These are phyloP conservation scores for Lentinula boryana DNA, from an alignment of 768 basidiomycete species.

Conservation along the genomic window DNA sequence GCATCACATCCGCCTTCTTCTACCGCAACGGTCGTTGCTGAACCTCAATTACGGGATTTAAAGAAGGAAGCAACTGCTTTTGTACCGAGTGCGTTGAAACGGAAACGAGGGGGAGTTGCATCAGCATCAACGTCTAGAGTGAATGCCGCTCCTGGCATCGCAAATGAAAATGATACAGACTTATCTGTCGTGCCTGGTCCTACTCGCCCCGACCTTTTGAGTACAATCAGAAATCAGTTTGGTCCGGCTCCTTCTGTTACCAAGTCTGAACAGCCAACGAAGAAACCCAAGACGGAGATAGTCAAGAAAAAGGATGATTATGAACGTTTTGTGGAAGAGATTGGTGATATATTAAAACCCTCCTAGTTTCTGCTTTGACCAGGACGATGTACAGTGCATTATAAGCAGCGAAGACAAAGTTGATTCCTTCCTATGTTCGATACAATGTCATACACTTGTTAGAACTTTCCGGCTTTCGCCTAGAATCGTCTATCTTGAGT, in stretches of 20 bases:
- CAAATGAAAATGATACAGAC: slow-evolving; percentile 21
- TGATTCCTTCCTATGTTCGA: neutral
- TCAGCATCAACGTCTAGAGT: slow-evolving; percentile 34
- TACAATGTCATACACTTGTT: neutral
- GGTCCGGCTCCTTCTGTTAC: slow-evolving; percentile 29
- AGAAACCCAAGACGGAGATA: slow-evolving; percentile 18
- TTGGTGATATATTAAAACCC: slow-evolving; percentile 49
- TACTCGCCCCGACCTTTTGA: slow-evolving; percentile 62
- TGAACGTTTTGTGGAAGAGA: slow-evolving; percentile 70
- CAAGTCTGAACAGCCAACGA: neutral
- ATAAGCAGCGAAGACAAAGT: no score
- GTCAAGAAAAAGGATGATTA: slow-evolving; percentile 61
- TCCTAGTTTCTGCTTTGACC: neutral
- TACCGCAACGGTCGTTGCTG: slow-evolving; percentile 69
- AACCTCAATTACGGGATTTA: slow-evolving; percentile 83
- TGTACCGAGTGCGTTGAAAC: slow-evolving; percentile 76
- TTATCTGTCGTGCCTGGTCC: slow-evolving; percentile 20
- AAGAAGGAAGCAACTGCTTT: slow-evolving; percentile 95
- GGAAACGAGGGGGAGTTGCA: slow-evolving; percentile 47
- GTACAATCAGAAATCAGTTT: slow-evolving; percentile 55
- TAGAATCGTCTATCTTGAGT: no score
- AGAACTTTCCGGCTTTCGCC: no score
- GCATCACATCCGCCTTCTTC: slow-evolving; percentile 11
- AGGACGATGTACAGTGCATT: no score
- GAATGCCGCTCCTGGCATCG: slow-evolving; percentile 56